Base-by-base conservation (phyloP, 495 filamentous ascomycete species). In the Pseudomonodictys pantanalensis region DNA sequence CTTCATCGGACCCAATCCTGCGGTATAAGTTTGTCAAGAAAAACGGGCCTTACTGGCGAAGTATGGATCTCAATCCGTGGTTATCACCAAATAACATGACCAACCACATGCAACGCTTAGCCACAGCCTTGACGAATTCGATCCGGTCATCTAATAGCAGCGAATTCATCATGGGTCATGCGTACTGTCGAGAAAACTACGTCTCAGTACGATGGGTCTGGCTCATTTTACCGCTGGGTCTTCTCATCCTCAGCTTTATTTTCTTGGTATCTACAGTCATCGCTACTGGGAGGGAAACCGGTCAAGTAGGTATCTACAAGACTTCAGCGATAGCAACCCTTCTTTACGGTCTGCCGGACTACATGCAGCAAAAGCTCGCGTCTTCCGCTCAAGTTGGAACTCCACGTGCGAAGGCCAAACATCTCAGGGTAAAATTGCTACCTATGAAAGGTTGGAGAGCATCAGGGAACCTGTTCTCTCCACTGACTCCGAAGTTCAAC, bases 251-350 rank as follows among this genome's bases (percentile, higher is more conserved):
- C 3, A 51, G 45, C 24, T 28, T 56, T 6, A 32, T 59, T 23
- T 67, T 67, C 55, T 47, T 67, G 0, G 20, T 67, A 12, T 12
- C 48, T 5, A 67, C 64, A 9, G 45, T 67, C 5, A 17, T 64
- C 29, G 28, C 41, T 26, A 56, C 32, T 20, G 47, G 30, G 4
- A 43, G 25, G 15, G 64, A 67, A 23, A 23, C 39, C 24, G 44
- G 49, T 23, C 53, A 56, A 15, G 52, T 67, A 1, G 64, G 64
- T 1, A 44, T 67, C 12, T 60, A 54, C 49, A 67, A 67, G 44
- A 64, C 59, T 1, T 67, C 64, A 10, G 60, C 64, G 11, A 26
- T 67, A 10, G 64, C 64, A 8, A 56, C 55, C 11, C 60, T 67
- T 18, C 23, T 64, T 2, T 53, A 67, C 26, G 64, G 64, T 23